Conservation (phyloP, 306 rosid species). For the Sesbania bispinosa region DNA sequence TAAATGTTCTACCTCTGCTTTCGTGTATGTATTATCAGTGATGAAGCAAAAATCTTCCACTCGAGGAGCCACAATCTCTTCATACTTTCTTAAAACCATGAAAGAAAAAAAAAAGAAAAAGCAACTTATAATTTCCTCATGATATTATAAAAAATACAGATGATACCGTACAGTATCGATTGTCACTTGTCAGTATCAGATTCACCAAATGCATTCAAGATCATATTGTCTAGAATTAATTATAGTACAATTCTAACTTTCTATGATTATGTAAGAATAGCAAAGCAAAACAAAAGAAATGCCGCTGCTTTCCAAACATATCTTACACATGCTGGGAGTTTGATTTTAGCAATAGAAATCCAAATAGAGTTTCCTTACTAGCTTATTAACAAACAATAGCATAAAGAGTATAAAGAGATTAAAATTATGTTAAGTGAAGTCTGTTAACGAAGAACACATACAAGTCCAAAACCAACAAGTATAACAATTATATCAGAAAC, state of each 20-base stretch:
- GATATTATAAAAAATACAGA: slow-evolving; percentile 7
- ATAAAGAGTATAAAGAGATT: not conserved
- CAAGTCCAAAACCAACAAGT: not conserved
- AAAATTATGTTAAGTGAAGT: not conserved
- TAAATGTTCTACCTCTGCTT: slow-evolving; percentile 63
- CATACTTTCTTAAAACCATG: slow-evolving; percentile 65
- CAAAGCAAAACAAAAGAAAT: too few species aligned
- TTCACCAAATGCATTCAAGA: too few species aligned
- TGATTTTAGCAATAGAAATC: too few species aligned
- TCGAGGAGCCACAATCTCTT: slow-evolving; percentile 80
- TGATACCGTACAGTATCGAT: not conserved
- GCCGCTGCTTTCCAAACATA: too few species aligned
- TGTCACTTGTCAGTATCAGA: too few species aligned
- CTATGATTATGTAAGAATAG: too few species aligned
- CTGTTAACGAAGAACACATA: not conserved
- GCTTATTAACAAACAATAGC: not conserved
- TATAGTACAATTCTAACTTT: too few species aligned
- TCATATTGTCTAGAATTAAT: too few species aligned
- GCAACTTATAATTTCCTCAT: too few species aligned
- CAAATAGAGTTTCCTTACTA: not conserved
- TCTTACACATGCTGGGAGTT: too few species aligned
- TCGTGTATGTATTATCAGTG: slow-evolving; percentile 77
- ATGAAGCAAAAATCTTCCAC: slow-evolving; percentile 86
- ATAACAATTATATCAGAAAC: not conserved
- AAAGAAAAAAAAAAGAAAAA: slow-evolving; percentile 22